Conservation (phyloP, 2,329 filamentous ascomycete species). For the Thielaviopsis musarum region DNA sequence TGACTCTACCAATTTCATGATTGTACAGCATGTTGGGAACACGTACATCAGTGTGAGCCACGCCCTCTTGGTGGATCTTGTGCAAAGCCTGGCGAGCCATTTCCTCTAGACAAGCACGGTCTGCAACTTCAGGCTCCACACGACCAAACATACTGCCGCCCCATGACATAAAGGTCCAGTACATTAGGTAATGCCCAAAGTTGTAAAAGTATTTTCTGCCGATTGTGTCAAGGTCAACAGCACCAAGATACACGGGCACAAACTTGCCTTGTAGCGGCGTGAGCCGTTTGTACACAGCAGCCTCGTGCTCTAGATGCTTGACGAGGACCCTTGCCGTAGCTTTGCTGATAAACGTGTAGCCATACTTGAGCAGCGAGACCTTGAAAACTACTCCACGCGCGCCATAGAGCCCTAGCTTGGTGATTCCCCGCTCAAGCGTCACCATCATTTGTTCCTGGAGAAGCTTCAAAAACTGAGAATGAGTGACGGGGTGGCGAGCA, state of each 20-base stretch:
- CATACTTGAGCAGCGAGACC: constrained; percentile 1
- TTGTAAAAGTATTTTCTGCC: constrained; percentile 20
- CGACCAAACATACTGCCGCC: constrained; percentile 14
- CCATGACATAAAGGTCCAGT: constrained; percentile 22
- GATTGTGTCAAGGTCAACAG: constrained; percentile 21
- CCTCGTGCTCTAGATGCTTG: constrained; percentile 21
- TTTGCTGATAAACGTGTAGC: constrained; percentile 5
- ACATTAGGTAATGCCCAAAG: constrained; percentile 18
- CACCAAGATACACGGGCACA: constrained; percentile 23
- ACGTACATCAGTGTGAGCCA: constrained; percentile 17
- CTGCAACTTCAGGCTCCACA: background rate
- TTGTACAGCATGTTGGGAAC: constrained; percentile 17
- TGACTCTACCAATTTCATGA: constrained; percentile 14
- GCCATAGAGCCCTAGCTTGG: background rate
- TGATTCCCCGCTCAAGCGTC: constrained; percentile 1
- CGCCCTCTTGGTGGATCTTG: constrained; percentile 12
- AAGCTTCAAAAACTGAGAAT: background rate
- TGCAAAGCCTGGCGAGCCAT: too few relatives aligned
- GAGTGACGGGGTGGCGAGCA: background rate
- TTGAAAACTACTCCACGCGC: constrained; percentile 1
- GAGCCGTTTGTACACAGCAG: constrained; percentile 21
- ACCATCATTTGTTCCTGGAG: background rate
- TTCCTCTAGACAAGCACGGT: too few relatives aligned
- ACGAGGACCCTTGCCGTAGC: background rate
- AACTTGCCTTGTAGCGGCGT: constrained; percentile 19